Evolutionary conservation across 1,284 basidiomycete genomes (phyloP), one percentile per base, ranked within the genome.

Genomic region (Moesziomyces parantarcticus): DNA sequence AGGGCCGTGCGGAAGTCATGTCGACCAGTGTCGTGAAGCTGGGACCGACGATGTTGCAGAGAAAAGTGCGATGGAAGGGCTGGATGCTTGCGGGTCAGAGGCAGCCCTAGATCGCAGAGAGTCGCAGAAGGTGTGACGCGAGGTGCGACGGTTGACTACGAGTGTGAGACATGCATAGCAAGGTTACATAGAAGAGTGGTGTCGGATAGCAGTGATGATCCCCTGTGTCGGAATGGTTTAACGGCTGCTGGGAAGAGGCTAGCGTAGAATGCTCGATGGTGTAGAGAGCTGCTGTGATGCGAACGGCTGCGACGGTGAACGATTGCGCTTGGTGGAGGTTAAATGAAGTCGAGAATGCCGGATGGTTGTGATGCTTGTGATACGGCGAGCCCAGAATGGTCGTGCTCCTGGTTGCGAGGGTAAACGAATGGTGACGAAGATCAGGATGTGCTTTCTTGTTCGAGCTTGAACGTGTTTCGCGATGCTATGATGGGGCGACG

Each of bases 101-200:
- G 21, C 21, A 34, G 13, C 49, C 8, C 39, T 41, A 29, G 20
- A 25, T 45, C 42, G 41, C 23, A 34, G 16, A 50, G 3, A n/a
- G 23, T 50, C 48, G 44, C 44, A 34, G 23, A 20, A 16, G 18
- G 39, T 43, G 44, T 49, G 39, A 42, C 57, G 63, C 57, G 23
- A 23, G n/a, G n/a, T 29, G 65, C 65, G 59, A 58, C 26, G 32
- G n/a, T 5, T 20, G 11, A 48, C 51, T 62, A 68, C 51, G 51
- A 40, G 13, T 14, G 65, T 58, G 65, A 52, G 44, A 21, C 39
- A 44, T 23, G 46, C 65, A 68, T 68, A 44, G 55, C 59, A 58
- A 16, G 6, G 34, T 14, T 5, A 5, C 13, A 16, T 6, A 16
- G 34, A 5, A 14, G 3, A 5, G 34, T 3, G 14, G 34, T 36